Evolutionary conservation across 2,329 filamentous ascomycete genomes (phyloP).

Genomic region (Fusarium mangiferae): DNA sequence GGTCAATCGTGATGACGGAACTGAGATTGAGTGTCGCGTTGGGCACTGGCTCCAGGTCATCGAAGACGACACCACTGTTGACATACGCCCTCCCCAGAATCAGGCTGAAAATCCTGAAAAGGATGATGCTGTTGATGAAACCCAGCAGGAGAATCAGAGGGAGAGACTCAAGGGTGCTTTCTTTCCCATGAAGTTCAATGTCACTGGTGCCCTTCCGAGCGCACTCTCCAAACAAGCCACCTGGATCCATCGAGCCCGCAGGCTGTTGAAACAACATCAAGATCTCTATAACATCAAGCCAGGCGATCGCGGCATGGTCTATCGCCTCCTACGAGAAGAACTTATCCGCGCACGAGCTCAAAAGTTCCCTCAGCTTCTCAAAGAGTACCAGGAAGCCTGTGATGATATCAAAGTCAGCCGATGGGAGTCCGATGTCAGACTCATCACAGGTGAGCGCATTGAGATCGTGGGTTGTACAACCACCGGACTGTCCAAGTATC

Average conservation of each 20-base stretch:
- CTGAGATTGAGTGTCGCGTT: slow-evolving; percentile 1
- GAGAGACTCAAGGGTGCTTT: slow-evolving; percentile 68
- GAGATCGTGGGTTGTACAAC: slow-evolving; percentile 76
- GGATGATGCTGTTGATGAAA: background rate
- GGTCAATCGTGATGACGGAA: background rate
- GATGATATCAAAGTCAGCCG: slow-evolving; percentile 64
- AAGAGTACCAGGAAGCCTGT: slow-evolving; percentile 60
- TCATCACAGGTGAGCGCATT: slow-evolving; percentile 51
- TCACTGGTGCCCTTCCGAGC: slow-evolving; percentile 25
- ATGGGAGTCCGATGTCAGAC: slow-evolving; percentile 66
- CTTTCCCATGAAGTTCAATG: slow-evolving; percentile 38
- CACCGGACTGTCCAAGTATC: slow-evolving; percentile 84
- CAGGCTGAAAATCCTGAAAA: slow-evolving; percentile 18
- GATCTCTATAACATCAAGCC: slow-evolving; percentile 70
- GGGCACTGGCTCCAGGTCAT: slow-evolving; percentile 31
- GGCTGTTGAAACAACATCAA: slow-evolving; percentile 29
- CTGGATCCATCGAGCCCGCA: slow-evolving; percentile 28
- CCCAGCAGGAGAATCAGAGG: slow-evolving; percentile 32
- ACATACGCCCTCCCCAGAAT: slow-evolving; percentile 34
- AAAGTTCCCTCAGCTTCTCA: slow-evolving; percentile 61
- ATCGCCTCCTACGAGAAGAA: slow-evolving; percentile 69
- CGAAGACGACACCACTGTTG: slow-evolving; percentile 36
- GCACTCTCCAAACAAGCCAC: slow-evolving; percentile 2
- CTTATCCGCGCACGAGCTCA: slow-evolving; percentile 60
- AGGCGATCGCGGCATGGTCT: slow-evolving; percentile 69